Conservation (phyloP, 257 asterid genomes). For the Cordia subcordata region DNA sequence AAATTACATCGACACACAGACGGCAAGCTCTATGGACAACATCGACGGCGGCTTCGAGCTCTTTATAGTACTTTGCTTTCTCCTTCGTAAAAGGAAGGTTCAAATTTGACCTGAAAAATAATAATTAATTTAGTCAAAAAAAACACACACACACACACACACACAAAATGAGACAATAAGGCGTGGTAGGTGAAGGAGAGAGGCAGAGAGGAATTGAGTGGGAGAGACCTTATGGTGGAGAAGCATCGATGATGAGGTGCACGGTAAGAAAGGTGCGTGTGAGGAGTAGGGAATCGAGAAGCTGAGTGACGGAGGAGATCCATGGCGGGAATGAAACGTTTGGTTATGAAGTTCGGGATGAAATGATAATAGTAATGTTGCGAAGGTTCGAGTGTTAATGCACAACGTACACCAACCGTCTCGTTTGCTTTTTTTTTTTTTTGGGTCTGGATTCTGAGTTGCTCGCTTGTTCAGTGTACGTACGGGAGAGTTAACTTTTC, state of each 20-base stretch:
- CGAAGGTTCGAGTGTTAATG: no score
- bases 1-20: constrained; percentile 81
- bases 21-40: constrained; percentile 87
- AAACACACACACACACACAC: no score
- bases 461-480: no score
- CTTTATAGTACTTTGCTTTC: constrained; percentile 58
- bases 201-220: not conserved
- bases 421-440: no score
- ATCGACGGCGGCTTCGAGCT: constrained; percentile 69
- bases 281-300: constrained; percentile 36
- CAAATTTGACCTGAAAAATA: constrained; percentile 54
- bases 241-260: constrained; percentile 39
- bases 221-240: constrained; percentile 46
- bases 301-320: constrained; percentile 51
- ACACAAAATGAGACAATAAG: constrained; percentile 14
- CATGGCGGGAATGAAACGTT: constrained; percentile 53
- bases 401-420: no score
- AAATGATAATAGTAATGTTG: not conserved
- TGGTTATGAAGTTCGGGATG: constrained; percentile 4
- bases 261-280: constrained; percentile 26
- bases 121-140: not conserved
- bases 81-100: constrained; percentile 55
- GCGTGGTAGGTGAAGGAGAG: not conserved
- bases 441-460: no score
- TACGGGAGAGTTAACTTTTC: no score